Evolutionary conservation across 2,329 filamentous ascomycete genomes (phyloP), one percentile per base, ranked within the genome.

Genomic region (Aspergillus hortae): DNA sequence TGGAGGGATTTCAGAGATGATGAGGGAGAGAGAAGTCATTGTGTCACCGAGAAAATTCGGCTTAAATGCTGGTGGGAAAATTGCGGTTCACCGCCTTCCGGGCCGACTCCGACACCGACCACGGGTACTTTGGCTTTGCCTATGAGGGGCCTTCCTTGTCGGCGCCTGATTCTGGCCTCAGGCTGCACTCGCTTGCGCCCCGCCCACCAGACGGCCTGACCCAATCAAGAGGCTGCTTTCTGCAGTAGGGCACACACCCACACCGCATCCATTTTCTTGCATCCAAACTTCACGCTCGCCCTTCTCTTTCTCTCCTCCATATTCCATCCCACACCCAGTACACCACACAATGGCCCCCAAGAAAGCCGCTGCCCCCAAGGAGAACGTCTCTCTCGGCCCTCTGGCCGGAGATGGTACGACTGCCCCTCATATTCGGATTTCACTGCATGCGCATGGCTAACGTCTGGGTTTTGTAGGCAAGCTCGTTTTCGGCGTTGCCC

Each of bases 331-430:
- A 67, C 67, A 64, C 64, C 64, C 68, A 70, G 67, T 63, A 64
- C 62, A 66, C 82, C 62, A 66, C 82, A 89, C 79, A 75, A 97
- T 97, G 92, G 81, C 92, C 79, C 92, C 92, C 77, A 95, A 92
- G 84, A 86, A 87, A 77, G 80, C 85, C 71, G 84, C 89, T 72
- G 83, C 85, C 70, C 86, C 78, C 62, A 78, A 92, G 82, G 94
- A 97, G 87, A 99, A 99, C 82, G 94, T 99, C 84, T 92, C 89
- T 79, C 86, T 97, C 71, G 94, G 94, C 71, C 94, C 94, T 75
- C 90, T 96, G 79, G 89, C 92, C 81, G 88, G 92, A 75, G 92
- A 96, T 84, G 92, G 90, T 92, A 77, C 74, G 85, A 74, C 63
- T 44, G 6, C 35, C 10, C 1, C 14, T n/a, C 35, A 5, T 4